Evolutionary conservation across 768 basidiomycete genomes (phyloP), one percentile per base, ranked within the genome.

Genomic region (Leccinellum albellum): DNA sequence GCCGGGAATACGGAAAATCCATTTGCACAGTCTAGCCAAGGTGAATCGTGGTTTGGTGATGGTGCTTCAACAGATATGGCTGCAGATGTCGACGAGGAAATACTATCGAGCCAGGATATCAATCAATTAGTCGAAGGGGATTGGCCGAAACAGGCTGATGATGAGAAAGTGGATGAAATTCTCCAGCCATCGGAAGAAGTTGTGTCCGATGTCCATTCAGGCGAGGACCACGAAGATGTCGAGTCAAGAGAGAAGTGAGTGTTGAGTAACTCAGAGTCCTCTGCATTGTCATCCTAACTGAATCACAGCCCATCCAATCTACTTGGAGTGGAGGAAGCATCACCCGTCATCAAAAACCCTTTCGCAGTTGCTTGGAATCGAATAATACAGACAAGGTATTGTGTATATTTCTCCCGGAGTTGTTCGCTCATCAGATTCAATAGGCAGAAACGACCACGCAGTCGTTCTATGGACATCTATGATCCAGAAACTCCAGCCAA

Each of bases 71-170:
- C 58, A 49, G 57, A 53, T 13, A n/a, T 58, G 28, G 67, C 70
- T 21, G 67, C 70, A 15, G 70, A 69, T 55, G 70, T 64, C 56
- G 65, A 74, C 58, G 68, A 73, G 53, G 58, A 31, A 26, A 56
- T 70, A 42, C 53, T 76, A 21, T 68, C 68, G 12, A 73, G 70
- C 53, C 72, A 75, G 51, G 70, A 73, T 24, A 73, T 76, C 35
- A 66, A 67, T 44, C 65, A 73, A 40, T 57, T 64, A 8, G 60
- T 61, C 26, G 66, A 66, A 48, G 52, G 57, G 7, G 68, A 70
- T n/a, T 67, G 61, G 69, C 50, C 33, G 29, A 54, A 61, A 28
- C 5, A 47, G 10, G 46, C 40, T 12, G 58, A 55, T 1, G 52
- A 62, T 13, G 57, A 32, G 6, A 50, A 59, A 28, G 33, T 63